Conservation (phyloP, 2,329 filamentous ascomycete genomes). For the Trichoderma sp. region DNA sequence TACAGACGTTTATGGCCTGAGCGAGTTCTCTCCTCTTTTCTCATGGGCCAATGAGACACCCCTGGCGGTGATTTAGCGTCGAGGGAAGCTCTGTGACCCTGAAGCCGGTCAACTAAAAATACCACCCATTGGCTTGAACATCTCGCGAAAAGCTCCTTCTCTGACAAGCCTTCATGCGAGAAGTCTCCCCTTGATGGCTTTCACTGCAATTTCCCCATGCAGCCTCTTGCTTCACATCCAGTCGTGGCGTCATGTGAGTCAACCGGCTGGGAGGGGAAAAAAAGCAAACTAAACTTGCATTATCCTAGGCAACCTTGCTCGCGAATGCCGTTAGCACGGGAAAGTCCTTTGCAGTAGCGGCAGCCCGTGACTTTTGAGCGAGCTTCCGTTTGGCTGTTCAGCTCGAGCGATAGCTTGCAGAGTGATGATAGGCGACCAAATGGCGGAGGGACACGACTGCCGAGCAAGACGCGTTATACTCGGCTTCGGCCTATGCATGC, state of each 20-base stretch:
- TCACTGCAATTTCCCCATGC: constrained; percentile 16
- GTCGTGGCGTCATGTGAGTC: background rate
- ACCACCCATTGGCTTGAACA: background rate
- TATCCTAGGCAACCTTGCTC: background rate
- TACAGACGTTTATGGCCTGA: background rate
- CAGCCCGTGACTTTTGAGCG: constrained; percentile 1
- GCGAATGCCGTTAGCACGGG: background rate
- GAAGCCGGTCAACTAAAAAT: background rate
- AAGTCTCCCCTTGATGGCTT: background rate
- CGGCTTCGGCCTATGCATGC: background rate
- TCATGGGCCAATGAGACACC: background rate
- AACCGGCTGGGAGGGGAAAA: background rate
- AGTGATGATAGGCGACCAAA: background rate
- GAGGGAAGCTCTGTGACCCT: background rate
- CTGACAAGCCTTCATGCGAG: background rate
- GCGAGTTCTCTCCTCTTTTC: background rate
- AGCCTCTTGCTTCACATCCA: background rate
- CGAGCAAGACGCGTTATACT: background rate
- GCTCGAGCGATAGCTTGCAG: background rate
- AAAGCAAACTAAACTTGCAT: background rate
- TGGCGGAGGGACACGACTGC: background rate
- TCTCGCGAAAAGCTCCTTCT: background rate
- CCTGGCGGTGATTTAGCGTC: background rate
- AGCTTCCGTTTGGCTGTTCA: constrained; percentile 6
- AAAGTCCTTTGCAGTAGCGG: background rate